A percentile compares a stretch with the other conserved stretches of the same genome.
These are phyloP conservation scores for Ascochyta clinopodiicola DNA, from an alignment of 2,329 filamentous ascomycete species.

Conservation along the genomic window DNA sequence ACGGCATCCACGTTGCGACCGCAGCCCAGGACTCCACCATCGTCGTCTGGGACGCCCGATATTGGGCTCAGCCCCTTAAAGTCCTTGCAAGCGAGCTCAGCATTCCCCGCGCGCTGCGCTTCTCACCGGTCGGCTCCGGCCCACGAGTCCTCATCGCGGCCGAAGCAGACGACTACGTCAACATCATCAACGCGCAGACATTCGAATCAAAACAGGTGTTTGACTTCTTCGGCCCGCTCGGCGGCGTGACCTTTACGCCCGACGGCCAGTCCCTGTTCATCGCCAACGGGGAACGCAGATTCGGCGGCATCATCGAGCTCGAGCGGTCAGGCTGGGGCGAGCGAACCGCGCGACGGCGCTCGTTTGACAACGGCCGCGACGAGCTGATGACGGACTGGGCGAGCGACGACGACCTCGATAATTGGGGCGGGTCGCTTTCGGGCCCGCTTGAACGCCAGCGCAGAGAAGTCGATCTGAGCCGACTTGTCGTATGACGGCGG, in stretches of 20 bases:
- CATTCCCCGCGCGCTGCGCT: conserved; percentile 71
- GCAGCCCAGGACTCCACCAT: conserved; percentile 77
- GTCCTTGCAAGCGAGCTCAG: conserved; percentile 71
- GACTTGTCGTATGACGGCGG: conserved; percentile 35
- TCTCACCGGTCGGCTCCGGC: conserved; percentile 74
- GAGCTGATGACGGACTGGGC: conserved; percentile 33
- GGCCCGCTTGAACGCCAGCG: conserved; percentile 26
- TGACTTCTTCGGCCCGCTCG: conserved; percentile 78
- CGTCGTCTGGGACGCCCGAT: conserved; percentile 78
- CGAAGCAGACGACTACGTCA: conserved; percentile 77
- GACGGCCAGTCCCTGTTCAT: conserved; percentile 73
- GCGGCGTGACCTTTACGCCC: conserved; percentile 70
- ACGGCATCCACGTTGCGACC: conserved; percentile 77
- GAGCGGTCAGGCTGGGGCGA: conserved; percentile 54
- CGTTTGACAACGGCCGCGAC: conserved; percentile 13
- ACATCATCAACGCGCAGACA: conserved; percentile 70
- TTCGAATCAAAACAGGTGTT: conserved; percentile 72
- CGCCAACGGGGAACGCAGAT: conserved; percentile 68
- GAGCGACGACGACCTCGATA: conserved; percentile 27
- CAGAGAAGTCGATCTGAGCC: conserved; percentile 35
- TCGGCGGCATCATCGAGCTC: conserved; percentile 72
- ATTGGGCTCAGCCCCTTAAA: conserved; percentile 64
- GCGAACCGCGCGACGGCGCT: conserved; percentile 9
- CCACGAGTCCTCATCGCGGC: conserved; percentile 72
- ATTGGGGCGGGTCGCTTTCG: conserved; percentile 16